Base-by-base conservation (phyloP, 306 rosid genomes). In the Cucumis hystrix region DNA sequence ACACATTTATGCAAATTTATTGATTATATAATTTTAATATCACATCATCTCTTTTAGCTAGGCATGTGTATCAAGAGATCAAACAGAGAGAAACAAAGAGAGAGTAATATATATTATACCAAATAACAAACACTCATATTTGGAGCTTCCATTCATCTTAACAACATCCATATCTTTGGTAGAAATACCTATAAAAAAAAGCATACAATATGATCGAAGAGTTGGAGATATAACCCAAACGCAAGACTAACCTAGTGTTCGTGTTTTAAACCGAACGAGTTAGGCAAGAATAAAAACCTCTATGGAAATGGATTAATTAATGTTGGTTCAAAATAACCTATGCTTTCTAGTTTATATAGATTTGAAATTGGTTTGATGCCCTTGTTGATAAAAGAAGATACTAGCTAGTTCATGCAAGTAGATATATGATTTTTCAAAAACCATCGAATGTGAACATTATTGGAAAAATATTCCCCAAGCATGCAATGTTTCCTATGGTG, bases 101-200 rank as follows among this genome's bases (percentile, higher is more conserved):
- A 45, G 0, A 45, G 15, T 4, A 33, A 33, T 33, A 33, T 33
- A 33, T 51, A 7, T 20, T 76, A 33, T 93, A 93, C 97, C 98
- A 73, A 93, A 93, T 82, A 93, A 86, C 89, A 93, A 83, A 81
- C 82, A 89, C 76, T 93, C 93, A 30, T 83, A 93, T 84, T 86
- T 87, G 81, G 79, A 83, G 43, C 81, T 87, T 58, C 20, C 13
- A 74, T 25, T 8, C 30, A 78, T 76, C 75, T 75, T 82, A 43
- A 58, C 79, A 82, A 74, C 80, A 77, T 84, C 91, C 95, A 88
- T 91, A 88, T 91, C 84, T 84, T 12, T 74, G 45, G 78, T 60
- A 77, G 79, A 66, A 37, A 41, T 68, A 16, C 43, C 92, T 87
- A 85, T 82, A 85, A 79, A 35, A 51, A 54, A 23, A 47, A 15